Base-by-base conservation (phyloP, 345 rosid species). In the Salix udensis region DNA sequence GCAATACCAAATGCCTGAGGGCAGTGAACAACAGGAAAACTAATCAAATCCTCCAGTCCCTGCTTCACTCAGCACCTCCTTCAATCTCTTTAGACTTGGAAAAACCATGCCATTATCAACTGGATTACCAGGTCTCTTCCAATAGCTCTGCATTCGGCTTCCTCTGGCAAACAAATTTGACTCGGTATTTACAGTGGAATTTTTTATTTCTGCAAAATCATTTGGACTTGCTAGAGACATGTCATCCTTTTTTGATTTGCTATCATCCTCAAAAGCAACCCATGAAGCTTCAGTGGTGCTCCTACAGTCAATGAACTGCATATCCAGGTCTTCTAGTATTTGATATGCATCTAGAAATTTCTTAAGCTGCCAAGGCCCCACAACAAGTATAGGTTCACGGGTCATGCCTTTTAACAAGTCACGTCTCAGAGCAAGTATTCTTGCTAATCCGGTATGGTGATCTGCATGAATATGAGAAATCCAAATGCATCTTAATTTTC, bases 401-500 rank as follows among this genome's bases (percentile, higher is more conserved):
- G 88, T 78, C 40, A 65, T 81, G 23, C 82, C 89, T 82, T 88
- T 87, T 81, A 95, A 82, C 71, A 95, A 83, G 82, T 89, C 87
- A 70, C 96, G 85, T 68, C 98, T 82, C 55, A 90, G 88, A 79
- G 98, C 88, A 73, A 95, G 91, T 58, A 95, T 84, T 83, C 97
- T 89, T 9, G 98, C 93, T 77, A 95, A 79, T 81, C 96, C 98
- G 0, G 92, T 78, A 53, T 95, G 98, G 88, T 95, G 98, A 83
- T 95, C 98, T 0, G 98, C 98, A 58, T 95, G 98, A 83, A 93
- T 95, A 69, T 95, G 98, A 74, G 98, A 95, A 77, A 95, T 91
- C 98, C 98, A 95, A 73, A 90, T 87, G 69, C 91, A 93, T 74
- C 80, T 86, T 72, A 95, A 82, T 52, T 88, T 88, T 83, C 84